These are phyloP conservation scores for Cercospora beticola DNA, from an alignment of 2,329 filamentous ascomycete species.

Conservation along the genomic window DNA sequence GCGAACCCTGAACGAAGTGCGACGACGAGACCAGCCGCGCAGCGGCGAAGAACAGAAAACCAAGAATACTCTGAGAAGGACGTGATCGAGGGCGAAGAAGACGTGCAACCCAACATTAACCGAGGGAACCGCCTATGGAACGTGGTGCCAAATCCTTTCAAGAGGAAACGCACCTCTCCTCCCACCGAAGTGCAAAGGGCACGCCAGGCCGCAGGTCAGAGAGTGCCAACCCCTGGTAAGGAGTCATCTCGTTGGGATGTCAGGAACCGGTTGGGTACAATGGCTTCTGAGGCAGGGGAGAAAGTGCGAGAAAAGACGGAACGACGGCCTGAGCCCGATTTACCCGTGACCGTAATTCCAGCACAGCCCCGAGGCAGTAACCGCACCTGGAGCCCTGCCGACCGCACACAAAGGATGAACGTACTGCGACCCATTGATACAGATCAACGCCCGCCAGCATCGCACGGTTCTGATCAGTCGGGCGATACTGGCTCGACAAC, in stretches of 20 bases:
- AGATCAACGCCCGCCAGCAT: constrained; percentile 9
- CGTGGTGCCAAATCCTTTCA: constrained; percentile 57
- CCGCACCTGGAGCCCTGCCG: constrained; percentile 54
- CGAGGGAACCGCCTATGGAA: constrained; percentile 47
- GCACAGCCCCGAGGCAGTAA: constrained; percentile 54
- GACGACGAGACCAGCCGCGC: background rate
- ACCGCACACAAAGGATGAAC: constrained; percentile 12
- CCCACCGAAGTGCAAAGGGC: constrained; percentile 61
- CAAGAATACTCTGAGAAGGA: constrained; percentile 27
- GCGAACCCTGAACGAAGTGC: constrained; percentile 24
- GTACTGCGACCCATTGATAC: background rate
- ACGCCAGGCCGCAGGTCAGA: constrained; percentile 26
- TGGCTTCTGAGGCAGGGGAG: constrained; percentile 50
- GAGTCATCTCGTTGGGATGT: constrained; percentile 47
- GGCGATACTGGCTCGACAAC: constrained; percentile 20
- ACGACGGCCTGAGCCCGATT: constrained; percentile 43
- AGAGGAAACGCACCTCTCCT: constrained; percentile 56
- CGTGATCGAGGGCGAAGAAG: constrained; percentile 30
- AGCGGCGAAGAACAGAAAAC: constrained; percentile 12
- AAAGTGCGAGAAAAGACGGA: constrained; percentile 42
- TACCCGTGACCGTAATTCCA: constrained; percentile 62
- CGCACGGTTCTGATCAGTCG: constrained; percentile 9
- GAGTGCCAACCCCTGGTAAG: constrained; percentile 42
- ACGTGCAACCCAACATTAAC: constrained; percentile 32
- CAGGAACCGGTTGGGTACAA: constrained; percentile 48